Conservation (phyloP, 1,284 basidiomycete species). For the Boletus albobrunnescens region DNA sequence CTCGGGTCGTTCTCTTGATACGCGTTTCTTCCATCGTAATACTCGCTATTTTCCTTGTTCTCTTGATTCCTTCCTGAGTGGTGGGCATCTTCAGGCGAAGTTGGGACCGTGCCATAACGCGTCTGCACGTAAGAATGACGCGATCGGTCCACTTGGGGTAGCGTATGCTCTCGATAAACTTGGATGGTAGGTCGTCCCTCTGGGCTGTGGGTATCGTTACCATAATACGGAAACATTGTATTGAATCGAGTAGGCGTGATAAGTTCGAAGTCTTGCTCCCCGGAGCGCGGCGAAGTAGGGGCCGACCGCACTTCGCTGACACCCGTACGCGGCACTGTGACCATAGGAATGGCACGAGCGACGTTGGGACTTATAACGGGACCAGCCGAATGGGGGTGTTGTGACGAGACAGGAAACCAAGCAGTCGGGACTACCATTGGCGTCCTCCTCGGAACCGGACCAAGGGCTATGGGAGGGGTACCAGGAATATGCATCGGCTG, state of each 20-base stretch:
- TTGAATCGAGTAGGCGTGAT: slow-evolving; percentile 39
- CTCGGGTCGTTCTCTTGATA: slow-evolving; percentile 22
- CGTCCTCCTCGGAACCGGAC: slow-evolving; percentile 4
- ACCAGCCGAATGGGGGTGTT: slow-evolving; percentile 8
- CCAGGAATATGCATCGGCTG: slow-evolving; percentile 31
- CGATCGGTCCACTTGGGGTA: slow-evolving; percentile 13
- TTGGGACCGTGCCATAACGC: slow-evolving; percentile 9
- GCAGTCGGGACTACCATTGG: slow-evolving; percentile 8
- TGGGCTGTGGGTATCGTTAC: slow-evolving; percentile 8
- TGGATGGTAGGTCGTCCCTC: slow-evolving; percentile 10
- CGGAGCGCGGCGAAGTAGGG: slow-evolving; percentile 38
- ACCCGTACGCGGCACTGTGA: slow-evolving; percentile 5
- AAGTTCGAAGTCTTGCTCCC: slow-evolving; percentile 40
- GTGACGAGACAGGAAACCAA: slow-evolving; percentile 17
- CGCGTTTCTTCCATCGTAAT: slow-evolving; percentile 6
- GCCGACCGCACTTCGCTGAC: slow-evolving; percentile 19
- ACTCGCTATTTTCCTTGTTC: slow-evolving; percentile 53
- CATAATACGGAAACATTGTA: slow-evolving; percentile 30
- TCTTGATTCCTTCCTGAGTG: slow-evolving; percentile 22
- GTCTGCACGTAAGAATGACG: slow-evolving; percentile 11
- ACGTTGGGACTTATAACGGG: slow-evolving; percentile 12
- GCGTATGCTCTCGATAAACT: slow-evolving; percentile 12
- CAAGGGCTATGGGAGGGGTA: slow-evolving; percentile 13
- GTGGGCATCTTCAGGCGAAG: slow-evolving; percentile 18
- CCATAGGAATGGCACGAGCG: slow-evolving; percentile 9